Evolutionary conservation across 768 basidiomycete genomes (phyloP), one percentile per base, ranked within the genome.

Genomic region (Tylopilus vinaceipallidus): DNA sequence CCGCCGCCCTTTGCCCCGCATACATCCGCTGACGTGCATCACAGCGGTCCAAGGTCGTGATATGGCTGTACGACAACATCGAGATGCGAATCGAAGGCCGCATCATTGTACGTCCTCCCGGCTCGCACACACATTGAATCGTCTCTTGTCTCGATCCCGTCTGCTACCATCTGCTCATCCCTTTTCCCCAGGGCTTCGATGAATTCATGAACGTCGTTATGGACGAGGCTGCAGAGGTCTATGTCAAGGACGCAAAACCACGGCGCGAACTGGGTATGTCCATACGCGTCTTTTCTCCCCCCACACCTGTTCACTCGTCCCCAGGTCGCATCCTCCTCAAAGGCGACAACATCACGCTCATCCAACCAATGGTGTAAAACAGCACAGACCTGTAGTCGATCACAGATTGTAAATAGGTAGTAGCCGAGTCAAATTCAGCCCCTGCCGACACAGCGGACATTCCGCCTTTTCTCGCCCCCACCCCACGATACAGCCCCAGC

Each of bases 151-250:
- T n/a, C n/a, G n/a, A n/a, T n/a, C n/a, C n/a, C n/a, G n/a, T 56
- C 17, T 46, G 14, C 9, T 20, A 16, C 37, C 16, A 30, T 22
- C 34, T 44, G 53, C 67, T 75, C 53, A 70, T 35, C 36, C 45
- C 49, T 40, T 39, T 47, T 52, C 34, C 33, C 11, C 64, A 98
- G 95, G 95, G 95, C 34, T 99, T 99, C 61, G 95, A 99, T 66
- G 95, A 99, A 69, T 99, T 98, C 73, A 99, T 99, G 95, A 99
- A 99, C 65, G 73, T 99, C 26, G 91, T 98, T 30, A 73, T 99
- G 20, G 95, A 99, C 59, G 91, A 97, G 42, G 92, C 95, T 37
- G 80, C 82, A 44, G 95, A 99, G 69, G 86, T 97, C 11, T 95
- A 83, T 63, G 83, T 94, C 42, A 92, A 93, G 67, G 92, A 91